These are phyloP conservation scores for Penicillium hesseltinei DNA, from an alignment of 2,329 filamentous ascomycete genomes.

Conservation along the genomic window DNA sequence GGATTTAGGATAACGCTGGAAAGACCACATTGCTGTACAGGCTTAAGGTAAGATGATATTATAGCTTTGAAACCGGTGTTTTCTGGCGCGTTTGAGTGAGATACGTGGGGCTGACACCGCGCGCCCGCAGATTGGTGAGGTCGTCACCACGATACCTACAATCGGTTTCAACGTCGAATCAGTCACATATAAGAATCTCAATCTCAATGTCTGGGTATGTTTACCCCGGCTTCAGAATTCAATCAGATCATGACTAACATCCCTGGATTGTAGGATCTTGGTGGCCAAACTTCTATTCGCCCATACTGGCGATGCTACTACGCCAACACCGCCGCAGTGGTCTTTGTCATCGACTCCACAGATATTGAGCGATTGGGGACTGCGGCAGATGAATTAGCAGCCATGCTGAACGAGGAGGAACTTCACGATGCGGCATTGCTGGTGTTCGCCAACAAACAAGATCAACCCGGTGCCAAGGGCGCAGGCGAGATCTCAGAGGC, in stretches of 20 bases:
- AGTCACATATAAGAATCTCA: slow-evolving; percentile 96
- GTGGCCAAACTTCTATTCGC: slow-evolving; percentile 96
- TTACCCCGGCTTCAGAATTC: neutral
- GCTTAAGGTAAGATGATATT: slow-evolving; percentile 67
- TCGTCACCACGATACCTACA: slow-evolving; percentile 97
- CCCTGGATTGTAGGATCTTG: slow-evolving; percentile 65
- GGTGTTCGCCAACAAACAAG: slow-evolving; percentile 98
- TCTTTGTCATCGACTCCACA: slow-evolving; percentile 97
- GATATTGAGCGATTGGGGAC: slow-evolving; percentile 94
- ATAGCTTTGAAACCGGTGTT: neutral
- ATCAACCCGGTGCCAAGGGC: slow-evolving; percentile 93
- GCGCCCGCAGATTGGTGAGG: slow-evolving; percentile 78
- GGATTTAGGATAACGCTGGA: slow-evolving; percentile 83
- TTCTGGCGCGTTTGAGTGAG: neutral
- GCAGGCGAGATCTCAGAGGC: slow-evolving; percentile 96
- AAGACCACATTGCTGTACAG: slow-evolving; percentile 97
- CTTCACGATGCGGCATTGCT: slow-evolving; percentile 86
- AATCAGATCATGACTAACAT: slow-evolving; percentile 4
- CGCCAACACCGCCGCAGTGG: slow-evolving; percentile 94
- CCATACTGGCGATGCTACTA: slow-evolving; percentile 99
- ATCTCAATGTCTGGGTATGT: slow-evolving; percentile 96
- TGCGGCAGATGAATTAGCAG: slow-evolving; percentile 84
- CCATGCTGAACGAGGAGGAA: slow-evolving; percentile 97
- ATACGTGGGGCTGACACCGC: slow-evolving; percentile 11
- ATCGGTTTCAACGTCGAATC: slow-evolving; percentile 99